Evolutionary conservation across 2,329 filamentous ascomycete genomes (phyloP).

Genomic region (Fusarium neocosmosporiellum): DNA sequence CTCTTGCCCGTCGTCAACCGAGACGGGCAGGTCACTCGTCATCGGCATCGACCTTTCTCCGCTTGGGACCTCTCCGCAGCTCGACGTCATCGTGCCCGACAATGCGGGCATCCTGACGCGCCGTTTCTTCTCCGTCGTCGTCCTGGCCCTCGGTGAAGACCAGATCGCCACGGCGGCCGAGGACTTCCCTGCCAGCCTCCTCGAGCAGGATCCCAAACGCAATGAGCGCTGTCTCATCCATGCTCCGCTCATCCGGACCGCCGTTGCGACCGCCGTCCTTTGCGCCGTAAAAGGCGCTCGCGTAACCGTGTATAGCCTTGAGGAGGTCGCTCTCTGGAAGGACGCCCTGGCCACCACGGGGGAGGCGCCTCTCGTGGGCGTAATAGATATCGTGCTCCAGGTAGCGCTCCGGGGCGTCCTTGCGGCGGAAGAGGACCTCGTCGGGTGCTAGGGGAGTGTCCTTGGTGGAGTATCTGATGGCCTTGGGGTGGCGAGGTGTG

Average conservation of each 20-base stretch:
- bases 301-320: constrained; percentile 75
- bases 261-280: constrained; percentile 42
- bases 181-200: constrained; percentile 69
- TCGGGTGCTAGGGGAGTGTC: constrained; percentile 68
- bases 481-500: constrained; percentile 26
- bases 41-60: constrained; percentile 45
- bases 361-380: constrained; percentile 68
- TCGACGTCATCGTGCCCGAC: constrained; percentile 41
- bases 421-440: constrained; percentile 75
- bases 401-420: constrained; percentile 73
- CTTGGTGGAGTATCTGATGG: constrained; percentile 43
- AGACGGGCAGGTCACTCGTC: constrained; percentile 20
- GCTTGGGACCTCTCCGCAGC: constrained; percentile 45
- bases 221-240: constrained; percentile 83
- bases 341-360: constrained; percentile 55
- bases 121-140: constrained; percentile 32
- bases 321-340: constrained; percentile 78
- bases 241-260: constrained; percentile 61
- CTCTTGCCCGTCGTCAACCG: background rate
- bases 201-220: constrained; percentile 81
- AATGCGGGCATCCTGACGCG: constrained; percentile 28
- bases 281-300: constrained; percentile 72
- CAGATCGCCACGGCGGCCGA: constrained; percentile 75
- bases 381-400: constrained; percentile 79
- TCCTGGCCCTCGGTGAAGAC: constrained; percentile 73